A percentile compares a stretch with the other conserved stretches of the same genome.
These are phyloP conservation scores for Leccinum pellstonianum DNA, from an alignment of 768 basidiomycete genomes.

Conservation along the genomic window DNA sequence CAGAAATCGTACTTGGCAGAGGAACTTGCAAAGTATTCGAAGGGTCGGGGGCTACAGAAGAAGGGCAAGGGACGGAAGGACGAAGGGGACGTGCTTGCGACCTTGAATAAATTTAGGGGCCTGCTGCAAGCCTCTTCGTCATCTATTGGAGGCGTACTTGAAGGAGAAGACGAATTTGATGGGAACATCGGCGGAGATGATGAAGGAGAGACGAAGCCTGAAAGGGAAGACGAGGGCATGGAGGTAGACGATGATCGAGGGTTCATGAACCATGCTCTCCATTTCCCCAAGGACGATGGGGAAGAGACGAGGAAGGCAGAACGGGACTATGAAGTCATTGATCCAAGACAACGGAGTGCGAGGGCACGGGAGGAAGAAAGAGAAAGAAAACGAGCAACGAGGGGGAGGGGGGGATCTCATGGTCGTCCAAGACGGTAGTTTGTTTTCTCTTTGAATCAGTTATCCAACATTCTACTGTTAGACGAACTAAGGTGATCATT, in stretches of 20 bases:
- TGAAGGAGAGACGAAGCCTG: constrained; percentile 15
- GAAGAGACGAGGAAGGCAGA: constrained; percentile 78
- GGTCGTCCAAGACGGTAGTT: constrained; percentile 25
- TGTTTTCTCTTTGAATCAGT: not conserved
- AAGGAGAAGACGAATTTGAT: constrained; percentile 15
- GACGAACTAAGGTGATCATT: no score
- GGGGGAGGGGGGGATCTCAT: constrained; percentile 19
- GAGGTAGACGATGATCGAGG: constrained; percentile 78
- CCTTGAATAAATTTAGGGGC: constrained; percentile 66
- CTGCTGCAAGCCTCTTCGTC: constrained; percentile 53
- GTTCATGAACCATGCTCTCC: constrained; percentile 70
- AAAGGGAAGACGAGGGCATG: constrained; percentile 50
- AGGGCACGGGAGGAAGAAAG: constrained; percentile 76
- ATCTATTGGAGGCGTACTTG: constrained; percentile 29
- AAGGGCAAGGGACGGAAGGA: constrained; percentile 63
- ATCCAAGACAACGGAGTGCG: constrained; percentile 71
- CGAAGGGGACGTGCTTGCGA: constrained; percentile 68
- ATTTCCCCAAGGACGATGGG: constrained; percentile 75
- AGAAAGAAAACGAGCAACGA: constrained; percentile 51
- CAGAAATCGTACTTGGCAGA: constrained; percentile 71
- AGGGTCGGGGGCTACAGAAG: constrained; percentile 55
- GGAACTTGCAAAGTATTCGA: constrained; percentile 79
- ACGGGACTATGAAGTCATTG: constrained; percentile 87
- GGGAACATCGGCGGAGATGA: constrained; percentile 15
- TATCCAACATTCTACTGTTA: not conserved